Evolutionary conservation across 2,329 filamentous ascomycete genomes (phyloP).

Genomic region (Didymella lethalis): DNA sequence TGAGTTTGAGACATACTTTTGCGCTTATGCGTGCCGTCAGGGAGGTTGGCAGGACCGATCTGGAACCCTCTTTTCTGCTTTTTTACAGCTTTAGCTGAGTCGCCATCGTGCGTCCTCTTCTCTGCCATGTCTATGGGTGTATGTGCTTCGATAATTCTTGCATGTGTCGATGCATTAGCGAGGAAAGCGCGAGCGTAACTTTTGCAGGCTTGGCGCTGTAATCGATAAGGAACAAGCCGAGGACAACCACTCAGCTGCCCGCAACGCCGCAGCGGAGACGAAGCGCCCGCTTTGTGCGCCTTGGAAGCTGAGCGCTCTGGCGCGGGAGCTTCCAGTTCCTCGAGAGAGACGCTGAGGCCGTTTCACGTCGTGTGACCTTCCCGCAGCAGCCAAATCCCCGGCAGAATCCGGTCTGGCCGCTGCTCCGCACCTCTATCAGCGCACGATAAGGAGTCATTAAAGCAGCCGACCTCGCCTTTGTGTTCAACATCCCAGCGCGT

Average conservation of each 20-base stretch:
- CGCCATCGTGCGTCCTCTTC: slow-evolving; percentile 64
- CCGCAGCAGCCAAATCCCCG: slow-evolving; percentile 23
- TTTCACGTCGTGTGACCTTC: slow-evolving; percentile 38
- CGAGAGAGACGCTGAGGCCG: slow-evolving; percentile 7
- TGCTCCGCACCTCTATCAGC: slow-evolving; percentile 35
- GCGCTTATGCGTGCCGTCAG: slow-evolving; percentile 85
- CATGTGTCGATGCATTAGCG: slow-evolving; percentile 4
- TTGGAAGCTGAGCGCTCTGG: slow-evolving; percentile 13
- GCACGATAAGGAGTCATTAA: slow-evolving; percentile 32
- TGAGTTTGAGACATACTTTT: slow-evolving; percentile 64
- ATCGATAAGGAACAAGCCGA: slow-evolving; percentile 16
- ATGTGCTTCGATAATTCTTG: slow-evolving; percentile 1
- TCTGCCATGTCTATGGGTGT: slow-evolving; percentile 60
- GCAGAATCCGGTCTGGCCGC: slow-evolving; percentile 26
- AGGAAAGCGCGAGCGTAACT: slow-evolving; percentile 24
- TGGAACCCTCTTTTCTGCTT: slow-evolving; percentile 75
- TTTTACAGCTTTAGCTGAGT: slow-evolving; percentile 49
- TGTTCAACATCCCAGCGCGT: slow-evolving; percentile 37
- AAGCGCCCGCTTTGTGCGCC: slow-evolving; percentile 19
- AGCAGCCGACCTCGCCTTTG: slow-evolving; percentile 33
- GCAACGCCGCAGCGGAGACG: slow-evolving; percentile 20
- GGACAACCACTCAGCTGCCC: slow-evolving; percentile 21
- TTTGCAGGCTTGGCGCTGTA: slow-evolving; percentile 30
- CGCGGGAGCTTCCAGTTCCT: slow-evolving; percentile 6
- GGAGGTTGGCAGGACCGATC: slow-evolving; percentile 88